Evolutionary conservation across 192 early-diverging fungal genomes (phyloP).

Genomic region (Coemansia sp.): DNA sequence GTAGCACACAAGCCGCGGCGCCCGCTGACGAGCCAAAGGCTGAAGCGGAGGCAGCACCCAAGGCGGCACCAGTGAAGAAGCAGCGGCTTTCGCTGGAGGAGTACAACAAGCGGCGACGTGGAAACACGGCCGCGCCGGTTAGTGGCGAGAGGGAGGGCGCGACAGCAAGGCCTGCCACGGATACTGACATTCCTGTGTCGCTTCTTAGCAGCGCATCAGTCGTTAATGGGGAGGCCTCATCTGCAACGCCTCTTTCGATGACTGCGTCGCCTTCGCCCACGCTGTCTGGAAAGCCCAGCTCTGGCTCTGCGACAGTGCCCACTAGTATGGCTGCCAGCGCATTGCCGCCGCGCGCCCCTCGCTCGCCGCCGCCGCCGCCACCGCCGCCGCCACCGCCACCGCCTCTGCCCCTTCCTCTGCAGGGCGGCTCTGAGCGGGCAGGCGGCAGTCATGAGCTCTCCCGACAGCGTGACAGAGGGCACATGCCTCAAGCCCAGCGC

Average conservation of each 20-base stretch:
- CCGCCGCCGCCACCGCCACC: conserved; percentile 11
- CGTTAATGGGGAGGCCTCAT: neutral
- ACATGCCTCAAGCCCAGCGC: conserved; percentile 14
- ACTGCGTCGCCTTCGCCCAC: neutral
- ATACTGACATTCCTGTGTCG: neutral
- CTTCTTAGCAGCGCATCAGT: neutral
- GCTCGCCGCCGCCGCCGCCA: conserved; percentile 19
- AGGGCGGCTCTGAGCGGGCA: neutral
- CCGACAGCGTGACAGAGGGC: conserved; percentile 16
- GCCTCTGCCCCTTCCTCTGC: conserved; percentile 1
- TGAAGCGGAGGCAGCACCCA: conserved; percentile 1
- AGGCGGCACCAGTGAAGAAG: conserved; percentile 29
- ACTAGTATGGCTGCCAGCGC: neutral
- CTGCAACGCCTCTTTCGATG: neutral
- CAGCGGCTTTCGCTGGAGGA: conserved; percentile 50
- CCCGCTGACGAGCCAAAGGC: neutral
- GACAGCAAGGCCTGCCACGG: neutral
- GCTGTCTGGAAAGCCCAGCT: neutral
- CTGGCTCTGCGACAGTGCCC: neutral
- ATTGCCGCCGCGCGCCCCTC: conserved; percentile 1
- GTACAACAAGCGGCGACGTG: conserved; percentile 49
- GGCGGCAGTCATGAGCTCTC: neutral
- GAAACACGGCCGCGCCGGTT: neutral
- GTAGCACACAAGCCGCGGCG: neutral
- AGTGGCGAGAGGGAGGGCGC: conserved; percentile 7